Conservation (phyloP, 495 filamentous ascomycete species). For the Rhypophila decipiens region DNA sequence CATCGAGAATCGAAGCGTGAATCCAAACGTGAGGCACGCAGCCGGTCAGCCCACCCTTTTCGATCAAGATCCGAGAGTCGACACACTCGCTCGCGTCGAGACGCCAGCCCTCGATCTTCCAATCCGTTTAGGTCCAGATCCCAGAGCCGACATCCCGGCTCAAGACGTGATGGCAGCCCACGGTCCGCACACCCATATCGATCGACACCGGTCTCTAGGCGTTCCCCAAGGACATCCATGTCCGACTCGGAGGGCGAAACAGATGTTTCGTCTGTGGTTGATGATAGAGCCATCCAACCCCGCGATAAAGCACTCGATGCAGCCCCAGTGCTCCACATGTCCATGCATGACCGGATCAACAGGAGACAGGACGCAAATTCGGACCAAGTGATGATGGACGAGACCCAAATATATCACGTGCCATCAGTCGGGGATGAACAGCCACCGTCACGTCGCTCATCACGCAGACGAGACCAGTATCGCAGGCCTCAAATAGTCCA, state of each 20-base stretch:
- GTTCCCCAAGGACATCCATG: constrained; percentile 31
- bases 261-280: constrained; percentile 25
- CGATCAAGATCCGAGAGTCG: background rate
- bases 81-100: background rate
- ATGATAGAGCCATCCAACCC: constrained; percentile 20
- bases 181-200: constrained; percentile 32
- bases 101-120: background rate
- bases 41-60: background rate
- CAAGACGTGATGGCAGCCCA: constrained; percentile 32
- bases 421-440: constrained; percentile 11
- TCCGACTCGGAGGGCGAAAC: constrained; percentile 35
- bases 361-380: constrained; percentile 17
- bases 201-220: constrained; percentile 34
- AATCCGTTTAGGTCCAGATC: background rate
- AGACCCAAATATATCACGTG: constrained; percentile 11
- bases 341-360: constrained; percentile 21
- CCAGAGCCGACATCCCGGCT: constrained; percentile 24
- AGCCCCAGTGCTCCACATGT: constrained; percentile 5
- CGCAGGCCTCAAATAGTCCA: background rate
- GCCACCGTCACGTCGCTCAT: constrained; percentile 16
- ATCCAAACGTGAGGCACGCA: background rate
- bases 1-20: background rate
- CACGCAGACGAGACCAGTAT: constrained; percentile 4
- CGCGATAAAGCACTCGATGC: constrained; percentile 14
- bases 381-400: constrained; percentile 12